phyloP scores from a whole-genome alignment of 2,329 filamentous ascomycete genomes.

The Beauveria australis region DNA sequence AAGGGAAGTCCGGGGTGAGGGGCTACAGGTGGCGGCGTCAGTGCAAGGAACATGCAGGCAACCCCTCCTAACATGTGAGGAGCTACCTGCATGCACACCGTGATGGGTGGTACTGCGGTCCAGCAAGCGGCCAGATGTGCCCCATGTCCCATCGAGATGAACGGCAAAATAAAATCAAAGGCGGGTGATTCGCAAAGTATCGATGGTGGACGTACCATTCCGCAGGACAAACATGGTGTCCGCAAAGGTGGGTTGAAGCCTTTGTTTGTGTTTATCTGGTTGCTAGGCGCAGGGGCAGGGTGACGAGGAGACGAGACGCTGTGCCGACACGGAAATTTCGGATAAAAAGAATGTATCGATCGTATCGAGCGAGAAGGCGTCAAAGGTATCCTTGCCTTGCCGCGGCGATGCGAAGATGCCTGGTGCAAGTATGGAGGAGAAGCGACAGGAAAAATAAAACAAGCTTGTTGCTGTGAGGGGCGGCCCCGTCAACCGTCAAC shows the following conservation, averaged over 20 bases:
- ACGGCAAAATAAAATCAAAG: background rate
- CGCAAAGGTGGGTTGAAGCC: slow-evolving; percentile 10
- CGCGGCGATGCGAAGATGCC: background rate
- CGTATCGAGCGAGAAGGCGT: background rate
- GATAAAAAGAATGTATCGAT: background rate
- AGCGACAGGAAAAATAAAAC: background rate
- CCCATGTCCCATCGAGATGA: background rate
- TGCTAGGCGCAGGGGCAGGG: background rate
- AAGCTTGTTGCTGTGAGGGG: background rate
- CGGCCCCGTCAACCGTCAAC: background rate
- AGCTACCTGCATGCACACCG: background rate
- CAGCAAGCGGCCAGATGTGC: background rate
- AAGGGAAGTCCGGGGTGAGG: slow-evolving; percentile 6
- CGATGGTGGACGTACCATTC: slow-evolving; percentile 25
- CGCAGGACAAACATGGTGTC: slow-evolving; percentile 31
- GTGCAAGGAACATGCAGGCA: background rate
- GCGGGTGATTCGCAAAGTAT: background rate
- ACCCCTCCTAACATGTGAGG: slow-evolving; percentile 28
- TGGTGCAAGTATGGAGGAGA: background rate
- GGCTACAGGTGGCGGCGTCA: slow-evolving; percentile 23
- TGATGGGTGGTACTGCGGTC: background rate
- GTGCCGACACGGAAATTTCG: background rate
- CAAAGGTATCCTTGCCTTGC: background rate
- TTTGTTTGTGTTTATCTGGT: slow-evolving; percentile 3
- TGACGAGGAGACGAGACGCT: background rate